Evolutionary conservation across 768 basidiomycete species (phyloP).

Genomic region (Calvatia gigantea): DNA sequence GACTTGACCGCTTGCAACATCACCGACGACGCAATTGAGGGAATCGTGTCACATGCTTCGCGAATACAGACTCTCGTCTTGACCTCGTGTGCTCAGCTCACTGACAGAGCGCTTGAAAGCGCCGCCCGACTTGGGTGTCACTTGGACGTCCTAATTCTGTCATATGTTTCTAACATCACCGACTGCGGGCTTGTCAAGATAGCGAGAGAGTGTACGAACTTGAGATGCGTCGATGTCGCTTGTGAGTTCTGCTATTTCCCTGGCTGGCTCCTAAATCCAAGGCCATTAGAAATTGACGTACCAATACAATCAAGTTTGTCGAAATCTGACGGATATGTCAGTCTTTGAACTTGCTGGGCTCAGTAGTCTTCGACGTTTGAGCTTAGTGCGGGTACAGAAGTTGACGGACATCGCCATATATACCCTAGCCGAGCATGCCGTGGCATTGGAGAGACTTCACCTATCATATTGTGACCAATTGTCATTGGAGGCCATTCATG

Average conservation of each 20-base stretch:
- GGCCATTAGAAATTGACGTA: slow-evolving; percentile 5
- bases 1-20: slow-evolving; percentile 77
- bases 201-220: slow-evolving; percentile 63
- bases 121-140: slow-evolving; percentile 71
- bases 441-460: slow-evolving; percentile 73
- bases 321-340: slow-evolving; percentile 79
- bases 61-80: slow-evolving; percentile 73
- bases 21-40: slow-evolving; percentile 73
- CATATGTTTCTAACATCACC: slow-evolving; percentile 77
- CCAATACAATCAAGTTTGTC: slow-evolving; percentile 56
- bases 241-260: slow-evolving; percentile 50
- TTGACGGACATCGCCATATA: slow-evolving; percentile 83
- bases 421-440: slow-evolving; percentile 71
- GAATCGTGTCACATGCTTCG: slow-evolving; percentile 72
- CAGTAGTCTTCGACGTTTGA: slow-evolving; percentile 67
- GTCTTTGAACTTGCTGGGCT: slow-evolving; percentile 77
- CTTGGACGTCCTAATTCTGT: slow-evolving; percentile 76
- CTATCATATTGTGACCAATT: slow-evolving; percentile 84
- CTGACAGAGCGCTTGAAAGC: slow-evolving; percentile 64
- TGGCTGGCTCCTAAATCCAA: background rate
- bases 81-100: slow-evolving; percentile 73
- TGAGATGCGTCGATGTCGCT: slow-evolving; percentile 83
- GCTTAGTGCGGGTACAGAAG: slow-evolving; percentile 75
- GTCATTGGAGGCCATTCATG: slow-evolving; percentile 71
- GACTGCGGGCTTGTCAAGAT: slow-evolving; percentile 69